phyloP scores from a whole-genome alignment of 2,329 filamentous ascomycete species.

The Tolypocladium ovalisporum region DNA sequence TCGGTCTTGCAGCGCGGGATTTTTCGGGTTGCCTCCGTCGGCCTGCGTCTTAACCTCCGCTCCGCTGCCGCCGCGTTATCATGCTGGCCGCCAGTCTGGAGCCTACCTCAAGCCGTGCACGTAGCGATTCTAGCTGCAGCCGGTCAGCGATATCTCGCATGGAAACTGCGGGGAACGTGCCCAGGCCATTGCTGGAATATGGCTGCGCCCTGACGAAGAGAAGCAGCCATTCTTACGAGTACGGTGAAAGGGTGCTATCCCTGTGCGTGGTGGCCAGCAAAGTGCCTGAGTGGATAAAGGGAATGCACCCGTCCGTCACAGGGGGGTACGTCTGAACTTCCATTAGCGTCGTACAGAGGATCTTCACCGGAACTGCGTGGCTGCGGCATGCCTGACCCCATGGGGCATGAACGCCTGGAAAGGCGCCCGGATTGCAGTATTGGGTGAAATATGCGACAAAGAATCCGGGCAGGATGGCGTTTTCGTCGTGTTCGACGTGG shows the following conservation, averaged over 20 bases:
- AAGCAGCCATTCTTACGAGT: background rate
- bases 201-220: background rate
- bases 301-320: background rate
- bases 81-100: background rate
- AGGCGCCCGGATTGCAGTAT: background rate
- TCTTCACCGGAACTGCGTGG: background rate
- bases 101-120: background rate
- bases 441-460: background rate
- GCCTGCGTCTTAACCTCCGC: background rate
- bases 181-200: background rate
- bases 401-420: background rate
- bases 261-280: background rate
- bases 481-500: background rate
- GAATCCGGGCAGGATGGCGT: background rate
- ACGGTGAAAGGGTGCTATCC: background rate
- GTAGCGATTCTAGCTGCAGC: conserved; percentile 1
- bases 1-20: background rate
- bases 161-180: background rate
- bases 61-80: background rate
- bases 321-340: background rate
- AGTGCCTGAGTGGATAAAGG: background rate
- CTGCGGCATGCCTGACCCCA: background rate
- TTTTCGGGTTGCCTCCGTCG: background rate
- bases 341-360: background rate
- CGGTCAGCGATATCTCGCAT: conserved; percentile 2